Conservation (phyloP, 192 early-diverging fungal species). For the Lunasporangiospora selenospora region DNA sequence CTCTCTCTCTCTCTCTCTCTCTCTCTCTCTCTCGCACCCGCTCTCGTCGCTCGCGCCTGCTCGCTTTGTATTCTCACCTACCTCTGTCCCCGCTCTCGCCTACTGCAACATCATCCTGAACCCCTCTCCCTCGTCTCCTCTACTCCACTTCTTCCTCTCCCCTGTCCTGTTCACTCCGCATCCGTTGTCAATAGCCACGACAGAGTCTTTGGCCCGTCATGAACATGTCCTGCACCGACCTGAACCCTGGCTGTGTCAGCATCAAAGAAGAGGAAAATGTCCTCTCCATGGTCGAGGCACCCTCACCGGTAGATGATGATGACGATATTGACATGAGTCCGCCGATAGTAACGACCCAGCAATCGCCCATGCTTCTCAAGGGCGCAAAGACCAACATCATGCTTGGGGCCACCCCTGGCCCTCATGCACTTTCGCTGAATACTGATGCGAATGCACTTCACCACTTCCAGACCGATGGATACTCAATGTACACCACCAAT, state of each 20-base stretch:
- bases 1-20: slow-evolving; percentile 3
- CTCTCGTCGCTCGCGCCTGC: background rate
- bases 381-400: slow-evolving; percentile 32
- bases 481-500: no score
- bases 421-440: slow-evolving; percentile 25
- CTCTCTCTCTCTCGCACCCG: background rate
- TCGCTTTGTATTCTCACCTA: background rate
- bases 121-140: background rate
- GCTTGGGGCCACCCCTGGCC: slow-evolving; percentile 14
- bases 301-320: slow-evolving; percentile 6
- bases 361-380: slow-evolving; percentile 13
- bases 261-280: no score
- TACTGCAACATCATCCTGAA: background rate
- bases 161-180: no score
- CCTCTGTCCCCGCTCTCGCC: background rate
- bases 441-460: slow-evolving; percentile 30
- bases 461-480: slow-evolving; percentile 27
- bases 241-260: no score
- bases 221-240: no score
- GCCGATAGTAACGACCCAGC: slow-evolving; percentile 8
- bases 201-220: no score
- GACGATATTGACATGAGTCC: slow-evolving; percentile 11
- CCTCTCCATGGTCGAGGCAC: no score
- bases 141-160: background rate
- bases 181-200: no score